phyloP scores from a whole-genome alignment of 345 rosid species.

The Melaleuca quinquenervia region DNA sequence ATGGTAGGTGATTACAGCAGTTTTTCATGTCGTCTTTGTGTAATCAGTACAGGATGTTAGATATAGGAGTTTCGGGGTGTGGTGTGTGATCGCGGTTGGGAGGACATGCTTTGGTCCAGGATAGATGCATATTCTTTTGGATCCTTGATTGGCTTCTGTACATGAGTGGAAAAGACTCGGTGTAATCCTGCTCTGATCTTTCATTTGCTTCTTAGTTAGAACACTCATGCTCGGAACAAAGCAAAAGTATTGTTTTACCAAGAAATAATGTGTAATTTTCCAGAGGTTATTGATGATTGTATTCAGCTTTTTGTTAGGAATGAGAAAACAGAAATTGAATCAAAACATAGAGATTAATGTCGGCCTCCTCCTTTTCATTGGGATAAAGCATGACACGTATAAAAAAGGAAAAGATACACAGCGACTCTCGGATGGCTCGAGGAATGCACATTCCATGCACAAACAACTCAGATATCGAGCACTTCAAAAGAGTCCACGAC shows the following conservation, averaged over 20 bases:
- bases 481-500: slow-evolving; percentile 70
- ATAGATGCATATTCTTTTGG: not conserved
- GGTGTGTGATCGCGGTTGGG: not conserved
- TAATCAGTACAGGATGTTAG: not conserved
- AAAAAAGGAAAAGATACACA: not conserved
- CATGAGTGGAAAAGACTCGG: not conserved
- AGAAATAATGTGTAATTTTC: not conserved
- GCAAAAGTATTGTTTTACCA: not conserved
- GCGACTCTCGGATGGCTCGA: not conserved
- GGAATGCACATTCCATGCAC: not conserved
- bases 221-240: not conserved
- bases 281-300: not conserved
- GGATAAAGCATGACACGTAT: not conserved
- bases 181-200: not conserved
- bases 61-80: not conserved
- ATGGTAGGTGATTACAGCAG: not conserved
- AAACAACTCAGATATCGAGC: slow-evolving; percentile 32
- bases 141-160: not conserved
- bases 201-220: not conserved
- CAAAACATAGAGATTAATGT: not conserved
- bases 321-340: not conserved
- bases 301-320: not conserved
- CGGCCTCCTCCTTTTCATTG: not conserved
- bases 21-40: not conserved
- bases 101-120: not conserved